Base-by-base conservation (phyloP, 2,329 filamentous ascomycete genomes). In the Alternaria atra region DNA sequence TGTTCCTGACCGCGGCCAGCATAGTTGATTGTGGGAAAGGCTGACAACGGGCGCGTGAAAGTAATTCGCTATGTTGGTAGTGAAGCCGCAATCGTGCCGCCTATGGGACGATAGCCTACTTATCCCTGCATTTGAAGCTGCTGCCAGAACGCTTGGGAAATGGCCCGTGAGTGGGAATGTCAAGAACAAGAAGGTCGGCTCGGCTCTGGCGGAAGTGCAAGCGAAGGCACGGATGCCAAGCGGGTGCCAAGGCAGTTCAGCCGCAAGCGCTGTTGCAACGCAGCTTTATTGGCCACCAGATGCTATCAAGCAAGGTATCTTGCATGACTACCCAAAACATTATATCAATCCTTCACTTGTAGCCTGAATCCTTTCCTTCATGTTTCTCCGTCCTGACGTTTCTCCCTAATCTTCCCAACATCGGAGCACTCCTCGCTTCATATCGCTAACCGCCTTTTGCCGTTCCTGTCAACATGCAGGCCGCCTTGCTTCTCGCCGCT, bases 211-310 rank as follows among this genome's bases (percentile, higher is more conserved):
- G 40, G 40, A 43, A n/a, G 40, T 43, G 40, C n/a, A 40, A n/a
- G 17, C 42, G 42, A 17, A 46, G 42, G 44, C 44, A 25, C 27
- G 44, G 44, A 13, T 47, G 44, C 44, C n/a, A 47, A 47, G 44
- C 17, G 44, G n/a, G 29, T 9, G 29, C 27, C 6, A n/a, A 15
- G 23, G 12, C 42, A 8, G 15, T 20, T 47, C 15, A 47, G 44
- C 44, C 27, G 44, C 44, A 30, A 32, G 27, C 44, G n/a, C 27
- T 20, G 27, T 2, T 20, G 2, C 20, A 20, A 20, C 20, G 20
- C 20, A 20, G 20, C 20, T 20, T 2, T 20, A 20, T 20, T 47
- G 23, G 34, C 37, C 27, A 39, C 35, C 35, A 12, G 25, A 29
- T 27, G 15, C 35, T 29, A 27, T 39, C 50, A 35, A 52, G 50